A percentile compares a stretch with the other conserved stretches of the same genome.
These are phyloP conservation scores for Saccharomyces kudriavzevii DNA, from an alignment of 805 yeast genomes.

Conservation along the genomic window DNA sequence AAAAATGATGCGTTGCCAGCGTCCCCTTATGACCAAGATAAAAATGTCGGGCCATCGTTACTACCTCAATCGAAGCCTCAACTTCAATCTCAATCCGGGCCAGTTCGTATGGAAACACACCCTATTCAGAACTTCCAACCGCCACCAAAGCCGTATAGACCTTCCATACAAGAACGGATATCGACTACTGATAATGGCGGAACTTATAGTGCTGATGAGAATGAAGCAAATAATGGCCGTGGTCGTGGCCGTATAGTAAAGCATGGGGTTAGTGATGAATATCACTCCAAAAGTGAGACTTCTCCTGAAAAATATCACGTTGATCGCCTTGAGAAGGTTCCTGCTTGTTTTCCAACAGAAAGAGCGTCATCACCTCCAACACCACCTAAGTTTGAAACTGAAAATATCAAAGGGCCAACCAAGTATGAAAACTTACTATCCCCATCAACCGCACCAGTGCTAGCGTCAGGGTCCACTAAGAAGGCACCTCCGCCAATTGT, in stretches of 20 bases:
- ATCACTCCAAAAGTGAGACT: background rate
- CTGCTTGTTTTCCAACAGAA: background rate
- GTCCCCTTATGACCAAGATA: background rate
- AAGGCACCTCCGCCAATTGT: conserved; percentile 21
- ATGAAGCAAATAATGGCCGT: background rate
- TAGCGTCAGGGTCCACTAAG: background rate
- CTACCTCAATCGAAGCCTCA: background rate
- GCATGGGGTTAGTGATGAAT: background rate
- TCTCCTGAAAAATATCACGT: background rate
- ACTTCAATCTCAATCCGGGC: background rate
- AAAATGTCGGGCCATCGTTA: background rate
- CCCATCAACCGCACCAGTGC: background rate
- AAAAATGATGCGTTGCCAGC: background rate
- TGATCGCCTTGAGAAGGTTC: background rate
- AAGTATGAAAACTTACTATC: background rate
- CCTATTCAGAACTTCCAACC: conserved; percentile 18
- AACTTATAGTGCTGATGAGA: background rate
- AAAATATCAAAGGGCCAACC: background rate
- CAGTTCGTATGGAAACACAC: background rate
- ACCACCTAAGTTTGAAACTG: background rate
- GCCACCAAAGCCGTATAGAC: conserved; percentile 28
- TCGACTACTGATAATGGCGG: background rate
- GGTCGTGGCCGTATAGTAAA: background rate
- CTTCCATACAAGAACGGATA: background rate
- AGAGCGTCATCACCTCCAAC: background rate